Conservation (phyloP, 2,329 filamentous ascomycete species). For the Fusarium sp. region DNA sequence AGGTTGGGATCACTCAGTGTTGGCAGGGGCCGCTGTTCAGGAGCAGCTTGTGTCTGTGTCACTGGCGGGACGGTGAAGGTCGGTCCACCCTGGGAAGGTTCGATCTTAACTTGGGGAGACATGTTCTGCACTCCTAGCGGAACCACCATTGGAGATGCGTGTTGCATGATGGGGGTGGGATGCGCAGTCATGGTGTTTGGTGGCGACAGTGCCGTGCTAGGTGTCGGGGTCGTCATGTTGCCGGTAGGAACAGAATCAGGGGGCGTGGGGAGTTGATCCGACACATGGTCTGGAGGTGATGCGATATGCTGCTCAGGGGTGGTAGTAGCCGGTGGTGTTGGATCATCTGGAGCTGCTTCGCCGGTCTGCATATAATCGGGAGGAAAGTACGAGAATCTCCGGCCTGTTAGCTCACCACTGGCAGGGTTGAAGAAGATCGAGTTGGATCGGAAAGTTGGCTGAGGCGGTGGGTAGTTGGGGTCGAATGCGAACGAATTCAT, state of each 20-base stretch:
- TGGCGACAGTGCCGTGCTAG: conserved; percentile 54
- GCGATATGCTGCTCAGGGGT: conserved; percentile 46
- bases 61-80: conserved; percentile 57
- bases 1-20: conserved; percentile 57
- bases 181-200: conserved; percentile 50
- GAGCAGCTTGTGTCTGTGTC: conserved; percentile 51
- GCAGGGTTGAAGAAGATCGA: conserved; percentile 74
- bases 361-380: conserved; percentile 61
- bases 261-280: conserved; percentile 56
- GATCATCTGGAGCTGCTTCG: conserved; percentile 51
- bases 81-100: conserved; percentile 43
- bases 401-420: conserved; percentile 64
- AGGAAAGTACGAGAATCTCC: conserved; percentile 73
- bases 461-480: conserved; percentile 56
- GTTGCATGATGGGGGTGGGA: conserved; percentile 44
- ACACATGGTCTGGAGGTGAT: conserved; percentile 47
- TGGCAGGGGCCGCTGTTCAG: conserved; percentile 60
- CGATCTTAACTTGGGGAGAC: conserved; percentile 49
- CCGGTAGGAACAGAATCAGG: conserved; percentile 56
- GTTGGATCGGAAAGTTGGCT: conserved; percentile 72
- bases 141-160: conserved; percentile 44
- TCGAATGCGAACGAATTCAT: conserved; percentile 61
- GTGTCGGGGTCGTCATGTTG: conserved; percentile 47
- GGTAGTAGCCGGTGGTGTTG: conserved; percentile 49
- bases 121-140: conserved; percentile 45